Evolutionary conservation across 2,329 filamentous ascomycete genomes (phyloP).

Genomic region (Diaporthe sp.): DNA sequence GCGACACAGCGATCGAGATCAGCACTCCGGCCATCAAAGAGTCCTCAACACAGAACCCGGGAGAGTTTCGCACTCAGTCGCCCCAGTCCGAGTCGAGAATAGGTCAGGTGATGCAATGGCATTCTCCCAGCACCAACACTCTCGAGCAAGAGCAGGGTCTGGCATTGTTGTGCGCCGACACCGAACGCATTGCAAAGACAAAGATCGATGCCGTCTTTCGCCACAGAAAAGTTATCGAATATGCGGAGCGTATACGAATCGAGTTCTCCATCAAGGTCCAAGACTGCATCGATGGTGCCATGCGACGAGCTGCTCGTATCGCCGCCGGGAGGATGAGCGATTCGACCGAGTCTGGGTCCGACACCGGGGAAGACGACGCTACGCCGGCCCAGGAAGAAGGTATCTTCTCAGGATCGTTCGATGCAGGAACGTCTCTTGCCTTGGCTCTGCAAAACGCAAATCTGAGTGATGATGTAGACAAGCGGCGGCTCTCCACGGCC

Average conservation of each 20-base stretch:
- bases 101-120: conserved; percentile 95
- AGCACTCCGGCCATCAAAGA: conserved; percentile 96
- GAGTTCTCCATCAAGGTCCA: conserved; percentile 95
- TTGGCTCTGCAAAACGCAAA: conserved; percentile 63
- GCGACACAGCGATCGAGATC: conserved; percentile 95
- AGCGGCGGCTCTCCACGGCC: conserved; percentile 66
- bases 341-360: conserved; percentile 74
- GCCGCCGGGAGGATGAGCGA: conserved; percentile 88
- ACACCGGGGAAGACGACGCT: conserved; percentile 54
- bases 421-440: conserved; percentile 68
- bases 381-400: conserved; percentile 64
- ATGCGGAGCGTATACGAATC: conserved; percentile 92
- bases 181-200: conserved; percentile 82
- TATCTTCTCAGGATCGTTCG: conserved; percentile 70
- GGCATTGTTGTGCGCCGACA: conserved; percentile 89
- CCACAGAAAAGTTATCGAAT: conserved; percentile 93
- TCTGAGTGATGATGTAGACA: conserved; percentile 55
- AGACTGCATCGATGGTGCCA: conserved; percentile 92
- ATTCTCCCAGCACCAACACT: conserved; percentile 91
- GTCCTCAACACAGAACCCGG: conserved; percentile 71
- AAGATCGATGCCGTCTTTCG: conserved; percentile 96
- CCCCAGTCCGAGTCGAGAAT: conserved; percentile 96
- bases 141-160: conserved; percentile 94
- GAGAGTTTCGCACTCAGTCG: conserved; percentile 91
- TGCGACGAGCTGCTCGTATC: conserved; percentile 89